Conservation (phyloP, 306 rosid genomes). For the Canavalia ensiformis region DNA sequence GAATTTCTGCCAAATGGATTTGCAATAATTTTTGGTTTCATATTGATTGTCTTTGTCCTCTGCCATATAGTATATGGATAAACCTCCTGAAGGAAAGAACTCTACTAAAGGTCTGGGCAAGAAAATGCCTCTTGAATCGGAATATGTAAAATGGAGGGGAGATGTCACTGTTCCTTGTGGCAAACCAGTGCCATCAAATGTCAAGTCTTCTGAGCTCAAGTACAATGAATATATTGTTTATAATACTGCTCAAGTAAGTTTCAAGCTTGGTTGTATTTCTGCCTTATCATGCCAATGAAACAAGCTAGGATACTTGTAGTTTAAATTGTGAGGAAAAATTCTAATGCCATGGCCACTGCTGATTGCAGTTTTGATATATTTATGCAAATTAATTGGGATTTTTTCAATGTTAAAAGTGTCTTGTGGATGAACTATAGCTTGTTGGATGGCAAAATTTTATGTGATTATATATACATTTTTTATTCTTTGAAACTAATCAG, state of each 20-base stretch:
- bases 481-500: neutral
- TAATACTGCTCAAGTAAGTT: constrained; percentile 88
- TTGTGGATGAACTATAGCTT: constrained; percentile 16
- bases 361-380: constrained; percentile 33
- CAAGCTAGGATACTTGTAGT: constrained; percentile 34
- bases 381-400: constrained; percentile 17
- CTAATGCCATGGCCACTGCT: constrained; percentile 17
- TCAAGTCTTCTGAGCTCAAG: constrained; percentile 82
- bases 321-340: constrained; percentile 18
- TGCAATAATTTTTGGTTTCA: constrained; percentile 23
- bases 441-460: neutral
- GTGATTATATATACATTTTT: constrained; percentile 14
- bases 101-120: constrained; percentile 95
- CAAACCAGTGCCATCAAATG: constrained; percentile 81
- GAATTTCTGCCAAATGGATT: constrained; percentile 38
- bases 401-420: neutral
- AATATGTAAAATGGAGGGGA: constrained; percentile 76
- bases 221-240: constrained; percentile 97
- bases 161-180: constrained; percentile 91
- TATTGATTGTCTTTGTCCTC: constrained; percentile 41
- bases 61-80: constrained; percentile 81
- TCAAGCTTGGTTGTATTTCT: constrained; percentile 19
- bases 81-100: constrained; percentile 93
- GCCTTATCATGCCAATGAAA: constrained; percentile 27
- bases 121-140: constrained; percentile 73